Percentiles rank a stretch among this genome's conserved stretches.
phyloP scores from a whole-genome alignment of 140 eudicot species.

The Anethum foeniculum region DNA sequence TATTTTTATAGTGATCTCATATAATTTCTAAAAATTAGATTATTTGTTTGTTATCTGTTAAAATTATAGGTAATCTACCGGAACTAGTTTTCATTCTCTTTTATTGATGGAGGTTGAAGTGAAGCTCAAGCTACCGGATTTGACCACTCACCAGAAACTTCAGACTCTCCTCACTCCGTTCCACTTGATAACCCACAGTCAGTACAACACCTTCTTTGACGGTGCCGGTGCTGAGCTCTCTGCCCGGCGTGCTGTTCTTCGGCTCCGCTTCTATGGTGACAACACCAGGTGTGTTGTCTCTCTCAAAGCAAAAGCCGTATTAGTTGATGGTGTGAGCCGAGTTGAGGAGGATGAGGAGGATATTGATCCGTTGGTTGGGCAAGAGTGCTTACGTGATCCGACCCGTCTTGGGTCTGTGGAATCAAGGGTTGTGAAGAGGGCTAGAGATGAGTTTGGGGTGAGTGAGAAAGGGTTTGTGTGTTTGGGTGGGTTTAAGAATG shows the following conservation, averaged over 20 bases:
- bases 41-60: background rate
- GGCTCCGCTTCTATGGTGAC: slow-evolving; percentile 66
- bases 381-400: slow-evolving; percentile 40
- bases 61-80: background rate
- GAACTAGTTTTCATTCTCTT: background rate
- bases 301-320: slow-evolving; percentile 61
- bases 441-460: slow-evolving; percentile 52
- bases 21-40: background rate
- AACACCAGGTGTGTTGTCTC: slow-evolving; percentile 35
- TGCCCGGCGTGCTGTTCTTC: slow-evolving; percentile 62
- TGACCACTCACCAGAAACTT: slow-evolving; percentile 34
- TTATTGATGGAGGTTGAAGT: slow-evolving; percentile 62
- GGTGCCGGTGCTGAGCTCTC: slow-evolving; percentile 49
- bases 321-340: slow-evolving; percentile 61
- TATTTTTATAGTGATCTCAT: background rate
- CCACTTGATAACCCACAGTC: slow-evolving; percentile 49
- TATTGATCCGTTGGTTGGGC: slow-evolving; percentile 39
- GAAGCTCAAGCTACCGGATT: slow-evolving; percentile 55
- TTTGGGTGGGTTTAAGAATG: slow-evolving; percentile 81
- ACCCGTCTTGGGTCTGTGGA: slow-evolving; percentile 25
- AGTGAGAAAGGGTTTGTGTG: slow-evolving; percentile 46
- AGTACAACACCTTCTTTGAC: slow-evolving; percentile 74
- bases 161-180: slow-evolving; percentile 44
- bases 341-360: slow-evolving; percentile 92
- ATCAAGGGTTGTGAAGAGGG: slow-evolving; percentile 62